Percentiles rank a stretch among this genome's conserved stretches.
Evolutionary conservation across 176 grass and related monocot genomes (phyloP).

Genomic region (Oryza rufipogon): DNA sequence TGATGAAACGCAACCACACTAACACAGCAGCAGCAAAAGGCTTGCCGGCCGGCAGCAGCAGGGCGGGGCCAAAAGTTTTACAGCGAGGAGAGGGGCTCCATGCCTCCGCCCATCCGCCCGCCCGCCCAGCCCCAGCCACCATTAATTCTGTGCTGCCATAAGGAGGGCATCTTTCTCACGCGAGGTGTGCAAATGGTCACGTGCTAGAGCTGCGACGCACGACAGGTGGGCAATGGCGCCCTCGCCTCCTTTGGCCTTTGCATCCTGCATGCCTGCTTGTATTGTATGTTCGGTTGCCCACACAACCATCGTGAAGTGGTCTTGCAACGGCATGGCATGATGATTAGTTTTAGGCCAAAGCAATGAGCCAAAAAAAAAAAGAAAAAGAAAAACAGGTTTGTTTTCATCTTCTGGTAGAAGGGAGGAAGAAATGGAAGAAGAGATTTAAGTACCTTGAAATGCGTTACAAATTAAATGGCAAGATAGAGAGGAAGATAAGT

Average conservation of each 20-base stretch:
- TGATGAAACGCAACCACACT: slow-evolving; percentile 38
- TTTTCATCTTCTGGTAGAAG: slow-evolving; percentile 23
- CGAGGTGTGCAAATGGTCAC: slow-evolving; percentile 51
- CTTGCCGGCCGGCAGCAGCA: background rate
- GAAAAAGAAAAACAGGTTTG: background rate
- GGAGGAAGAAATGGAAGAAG: background rate
- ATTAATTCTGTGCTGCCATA: background rate
- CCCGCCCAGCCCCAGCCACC: background rate
- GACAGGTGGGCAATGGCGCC: slow-evolving; percentile 16
- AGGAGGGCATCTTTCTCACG: slow-evolving; percentile 25
- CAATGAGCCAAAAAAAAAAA: background rate
- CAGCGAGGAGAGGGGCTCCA: slow-evolving; percentile 35
- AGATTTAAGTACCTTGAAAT: background rate
- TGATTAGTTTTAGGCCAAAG: background rate
- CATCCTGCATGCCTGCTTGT: background rate
- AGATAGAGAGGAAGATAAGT: background rate
- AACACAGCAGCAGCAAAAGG: slow-evolving; percentile 1
- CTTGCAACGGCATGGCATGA: background rate
- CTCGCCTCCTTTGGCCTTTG: slow-evolving; percentile 22
- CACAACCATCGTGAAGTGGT: slow-evolving; percentile 38
- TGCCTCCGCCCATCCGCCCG: background rate
- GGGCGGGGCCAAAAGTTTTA: slow-evolving; percentile 7
- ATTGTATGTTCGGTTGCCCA: slow-evolving; percentile 47
- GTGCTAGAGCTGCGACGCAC: slow-evolving; percentile 14
- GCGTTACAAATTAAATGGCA: slow-evolving; percentile 44